These are phyloP conservation scores for Penicillium lagena DNA, from an alignment of 495 filamentous ascomycete genomes.

Conservation along the genomic window DNA sequence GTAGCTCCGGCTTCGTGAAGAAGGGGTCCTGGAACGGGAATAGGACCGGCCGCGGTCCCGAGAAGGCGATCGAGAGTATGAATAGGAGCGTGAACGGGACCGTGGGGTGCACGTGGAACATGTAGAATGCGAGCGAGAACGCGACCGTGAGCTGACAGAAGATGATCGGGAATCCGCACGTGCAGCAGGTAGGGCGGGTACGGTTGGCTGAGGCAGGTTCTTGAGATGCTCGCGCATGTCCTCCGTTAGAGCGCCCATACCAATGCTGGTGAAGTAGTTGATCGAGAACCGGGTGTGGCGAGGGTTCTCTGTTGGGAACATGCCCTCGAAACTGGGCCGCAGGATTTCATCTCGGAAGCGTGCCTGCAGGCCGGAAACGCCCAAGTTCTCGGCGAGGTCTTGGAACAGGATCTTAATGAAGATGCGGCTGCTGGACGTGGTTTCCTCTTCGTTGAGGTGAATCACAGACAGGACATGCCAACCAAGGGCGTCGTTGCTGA, in stretches of 20 bases:
- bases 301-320: constrained; percentile 84
- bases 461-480: constrained; percentile 86
- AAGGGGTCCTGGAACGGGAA: constrained; percentile 30
- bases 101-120: constrained; percentile 35
- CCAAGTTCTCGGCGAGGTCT: constrained; percentile 80
- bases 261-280: constrained; percentile 98
- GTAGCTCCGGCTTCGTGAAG: constrained; percentile 33
- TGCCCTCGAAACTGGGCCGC: constrained; percentile 70
- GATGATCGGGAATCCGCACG: too few relatives aligned
- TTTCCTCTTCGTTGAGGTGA: constrained; percentile 93
- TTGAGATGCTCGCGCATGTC: constrained; percentile 88
- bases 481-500: constrained; percentile 79
- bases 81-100: constrained; percentile 32
- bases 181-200: constrained; percentile 55
- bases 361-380: constrained; percentile 69
- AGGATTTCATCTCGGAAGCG: constrained; percentile 72
- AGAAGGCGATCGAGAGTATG: constrained; percentile 34
- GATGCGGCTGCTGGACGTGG: constrained; percentile 88
- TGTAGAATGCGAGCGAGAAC: constrained; percentile 42
- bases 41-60: constrained; percentile 29
- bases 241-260: constrained; percentile 90
- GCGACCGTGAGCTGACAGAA: constrained; percentile 3
- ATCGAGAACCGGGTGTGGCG: constrained; percentile 92
- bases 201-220: constrained; percentile 71
- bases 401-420: constrained; percentile 98